Evolutionary conservation across 345 rosid species (phyloP), one percentile per base, ranked within the genome.

Genomic region (Euclidium syriacum): DNA sequence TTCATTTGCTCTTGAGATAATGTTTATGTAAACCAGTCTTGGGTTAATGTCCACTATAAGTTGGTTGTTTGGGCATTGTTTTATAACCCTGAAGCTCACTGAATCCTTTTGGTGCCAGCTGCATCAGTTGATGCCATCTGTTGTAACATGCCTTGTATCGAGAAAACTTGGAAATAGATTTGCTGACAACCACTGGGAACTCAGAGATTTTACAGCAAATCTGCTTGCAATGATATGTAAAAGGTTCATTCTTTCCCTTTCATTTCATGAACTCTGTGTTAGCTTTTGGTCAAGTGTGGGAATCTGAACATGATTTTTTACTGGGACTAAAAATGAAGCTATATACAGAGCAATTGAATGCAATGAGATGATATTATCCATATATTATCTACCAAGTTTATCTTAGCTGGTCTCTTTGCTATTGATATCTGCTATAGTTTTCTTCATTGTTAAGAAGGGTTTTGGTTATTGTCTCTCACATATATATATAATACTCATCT

Each of bases 51-150:
- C 22, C 20, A 57, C 14, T 4, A 16, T 10, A 10, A 33, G 53
- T 59, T 59, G 8, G 18, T 26, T 68, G 44, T 20, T 58, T 58
- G 10, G 15, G 44, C 15, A n/a, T 49, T 38, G 27, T 30, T 19
- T 40, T 44, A 47, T 41, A 23, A 41, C 48, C 47, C 30, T 41
- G 39, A 64, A 54, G 15, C 65, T 63, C 16, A 64, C 17, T 48
- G 24, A 19, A 41, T 64, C 75, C 48, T 52, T 59, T 72, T n/a
- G 41, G 52, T 77, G 62, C 49, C 95, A 94, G 99, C 87, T 94
- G 38, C 97, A 94, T 79, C 96, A 87, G 68, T 82, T 90, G 92
- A 94, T 94, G 99, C 99, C 99, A 67, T 88, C 97, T 71, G 95
- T 87, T 62, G 96, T 90, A 58, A 94, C 99, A 44, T 94, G 99